Evolutionary conservation across 768 basidiomycete genomes (phyloP).

Genomic region (Tephrocybe rancida): DNA sequence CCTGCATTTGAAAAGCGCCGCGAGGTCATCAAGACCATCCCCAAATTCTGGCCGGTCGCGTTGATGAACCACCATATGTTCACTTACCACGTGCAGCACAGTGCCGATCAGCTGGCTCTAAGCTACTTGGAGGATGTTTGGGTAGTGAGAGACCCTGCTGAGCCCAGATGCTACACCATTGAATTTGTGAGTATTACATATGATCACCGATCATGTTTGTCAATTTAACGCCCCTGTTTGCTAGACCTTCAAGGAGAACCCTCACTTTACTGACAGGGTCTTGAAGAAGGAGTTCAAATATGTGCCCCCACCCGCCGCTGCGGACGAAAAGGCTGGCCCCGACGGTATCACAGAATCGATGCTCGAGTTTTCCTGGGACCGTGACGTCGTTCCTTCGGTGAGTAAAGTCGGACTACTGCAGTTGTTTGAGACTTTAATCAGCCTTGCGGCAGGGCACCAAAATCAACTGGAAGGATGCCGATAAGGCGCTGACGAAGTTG

Average conservation of each 20-base stretch:
- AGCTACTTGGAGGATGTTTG: slow-evolving; percentile 86
- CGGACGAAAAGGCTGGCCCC: slow-evolving; percentile 61
- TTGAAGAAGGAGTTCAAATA: slow-evolving; percentile 86
- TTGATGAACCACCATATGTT: slow-evolving; percentile 73
- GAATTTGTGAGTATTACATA: slow-evolving; percentile 83
- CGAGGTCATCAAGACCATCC: slow-evolving; percentile 61
- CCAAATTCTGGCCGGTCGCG: slow-evolving; percentile 86
- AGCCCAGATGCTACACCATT: slow-evolving; percentile 81
- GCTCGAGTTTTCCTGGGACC: slow-evolving; percentile 82
- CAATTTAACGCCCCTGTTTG: slow-evolving; percentile 6
- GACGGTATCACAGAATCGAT: slow-evolving; percentile 78
- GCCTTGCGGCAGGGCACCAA: slow-evolving; percentile 49
- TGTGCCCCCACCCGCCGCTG: slow-evolving; percentile 52
- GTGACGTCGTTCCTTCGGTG: slow-evolving; percentile 70
- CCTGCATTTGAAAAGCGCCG: slow-evolving; percentile 77
- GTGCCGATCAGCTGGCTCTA: slow-evolving; percentile 78
- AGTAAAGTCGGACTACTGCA: slow-evolving; percentile 18
- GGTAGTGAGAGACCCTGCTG: slow-evolving; percentile 70
- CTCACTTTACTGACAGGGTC: slow-evolving; percentile 75
- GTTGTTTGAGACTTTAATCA: slow-evolving; percentile 9
- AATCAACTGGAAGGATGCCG: slow-evolving; percentile 82
- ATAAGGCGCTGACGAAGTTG: slow-evolving; percentile 75
- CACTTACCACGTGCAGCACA: slow-evolving; percentile 68
- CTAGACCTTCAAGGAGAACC: slow-evolving; percentile 86
- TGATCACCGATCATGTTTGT: neutral